Conservation (phyloP, 2,329 filamentous ascomycete genomes). For the Coleophoma crateriformis region DNA sequence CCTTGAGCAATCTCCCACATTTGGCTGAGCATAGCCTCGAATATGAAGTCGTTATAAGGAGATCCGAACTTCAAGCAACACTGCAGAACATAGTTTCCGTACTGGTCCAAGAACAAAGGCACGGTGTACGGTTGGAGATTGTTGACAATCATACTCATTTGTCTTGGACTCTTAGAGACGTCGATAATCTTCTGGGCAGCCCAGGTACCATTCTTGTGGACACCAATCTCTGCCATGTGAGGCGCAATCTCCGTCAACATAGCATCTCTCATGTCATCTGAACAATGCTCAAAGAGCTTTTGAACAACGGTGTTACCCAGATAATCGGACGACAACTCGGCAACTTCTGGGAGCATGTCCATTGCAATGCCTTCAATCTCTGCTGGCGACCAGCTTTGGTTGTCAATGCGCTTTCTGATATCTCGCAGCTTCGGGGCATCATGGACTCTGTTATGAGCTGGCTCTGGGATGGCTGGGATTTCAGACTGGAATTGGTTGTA, state of each 20-base stretch:
- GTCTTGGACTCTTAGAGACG: constrained; percentile 76
- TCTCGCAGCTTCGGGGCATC: constrained; percentile 93
- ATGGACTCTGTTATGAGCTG: constrained; percentile 81
- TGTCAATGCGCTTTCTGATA: constrained; percentile 96
- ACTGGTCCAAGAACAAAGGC: constrained; percentile 92
- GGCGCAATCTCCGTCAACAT: constrained; percentile 88
- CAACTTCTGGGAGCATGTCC: constrained; percentile 94
- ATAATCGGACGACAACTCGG: constrained; percentile 91
- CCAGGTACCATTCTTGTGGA: constrained; percentile 99
- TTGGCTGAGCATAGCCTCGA: constrained; percentile 90
- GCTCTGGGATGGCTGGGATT: constrained; percentile 84
- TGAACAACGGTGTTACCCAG: constrained; percentile 99
- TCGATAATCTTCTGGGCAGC: constrained; percentile 99
- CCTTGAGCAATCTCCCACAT: constrained; percentile 94
- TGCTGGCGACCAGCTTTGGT: constrained; percentile 75
- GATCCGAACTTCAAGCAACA: constrained; percentile 89
- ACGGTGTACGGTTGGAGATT: constrained; percentile 81
- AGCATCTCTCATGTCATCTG: constrained; percentile 80
- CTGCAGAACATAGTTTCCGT: constrained; percentile 97
- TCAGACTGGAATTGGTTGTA: constrained; percentile 71
- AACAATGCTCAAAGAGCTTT: constrained; percentile 96
- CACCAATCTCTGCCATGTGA: constrained; percentile 90
- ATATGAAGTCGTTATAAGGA: constrained; percentile 93
- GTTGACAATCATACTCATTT: constrained; percentile 82
- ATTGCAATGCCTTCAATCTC: constrained; percentile 92